Evolutionary conservation across 2,329 filamentous ascomycete genomes (phyloP), one percentile per base, ranked within the genome.

Genomic region (Fusarium tuaranense): DNA sequence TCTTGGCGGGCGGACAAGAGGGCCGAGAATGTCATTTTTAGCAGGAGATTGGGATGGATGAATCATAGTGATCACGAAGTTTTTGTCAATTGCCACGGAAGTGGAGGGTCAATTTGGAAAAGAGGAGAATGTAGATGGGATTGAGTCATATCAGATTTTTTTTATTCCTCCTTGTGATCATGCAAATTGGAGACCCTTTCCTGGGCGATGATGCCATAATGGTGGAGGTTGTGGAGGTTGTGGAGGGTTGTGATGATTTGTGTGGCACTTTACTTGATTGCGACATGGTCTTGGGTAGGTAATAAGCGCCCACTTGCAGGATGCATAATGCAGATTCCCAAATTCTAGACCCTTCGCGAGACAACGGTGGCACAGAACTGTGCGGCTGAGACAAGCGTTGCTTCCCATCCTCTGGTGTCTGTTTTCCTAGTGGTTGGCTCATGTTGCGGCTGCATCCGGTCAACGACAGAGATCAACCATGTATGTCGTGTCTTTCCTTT

Each of bases 291-390:
- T 38, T 36, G 57, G 25, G 36, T 59, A 38, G 22, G 36, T 59
- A 39, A 38, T 59, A 39, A 38, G 57, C 34, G 34, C 34, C 48
- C 36, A 38, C 25, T 25, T 48, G 57, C 25, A 25, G 36, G 57
- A 73, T 51, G 71, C 41, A 30, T 36, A 61, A 22, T 25, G 41
- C 60, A 34, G 44, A 10, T 63, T 67, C 69, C 20, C 69, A 20
- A 51, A 55, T 74, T 77, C 75, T 74, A 70, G 75, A 71, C 67
- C 41, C 41, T 72, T 72, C 67, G 39, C 20, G 36, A 39, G 48
- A 53, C 48, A 53, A 53, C 48, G 48, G 48, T 53, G 48, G 27
- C 48, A 53, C 48, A 53, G 16, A 36, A 25, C 30, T 34, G 30
- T 58, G 32, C 55, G 55, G 57, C 34, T 60, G 57, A 41, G 57